Base-by-base conservation (phyloP, 2,329 filamentous ascomycete genomes). In the Fusarium redolens region DNA sequence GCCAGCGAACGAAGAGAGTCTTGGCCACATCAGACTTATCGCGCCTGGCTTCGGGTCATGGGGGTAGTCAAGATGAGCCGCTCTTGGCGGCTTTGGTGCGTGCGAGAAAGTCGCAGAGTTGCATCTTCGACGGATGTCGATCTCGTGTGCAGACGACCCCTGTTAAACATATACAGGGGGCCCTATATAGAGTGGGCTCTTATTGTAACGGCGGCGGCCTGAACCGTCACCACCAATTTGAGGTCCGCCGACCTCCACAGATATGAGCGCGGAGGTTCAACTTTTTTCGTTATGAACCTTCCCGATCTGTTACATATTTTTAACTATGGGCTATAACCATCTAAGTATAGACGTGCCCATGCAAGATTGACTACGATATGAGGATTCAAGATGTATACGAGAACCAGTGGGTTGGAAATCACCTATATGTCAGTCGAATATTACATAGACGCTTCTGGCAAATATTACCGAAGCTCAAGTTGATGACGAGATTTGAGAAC, bases 391-490 rank as follows among this genome's bases (percentile, higher is more conserved):
- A 45, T 67, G 57, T 67, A 74, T 74, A 74, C 71, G 71, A 74
- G 71, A 72, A 62, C 71, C 71, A 52, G 50, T 58, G 60, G 57
- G 38, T 48, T 74, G 71, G 71, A 61, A 66, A 69, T 55, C 41
- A 57, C 45, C 65, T 74, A 74, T 74, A 74, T 72, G 64, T 67
- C 68, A 66, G 64, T 66, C 35, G 40, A 61, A 66, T 72, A 74
- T 74, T 66, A 63, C 45, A 54, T 74, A 65, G 41, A 56, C 58
- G 55, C 57, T 72, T 68, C 64, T 61, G 61, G 71, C 30, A 61
- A 65, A 44, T 56, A 63, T 47, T 18, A 43, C 65, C 54, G 59
- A 59, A 68, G 48, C 64, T n/a, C 51, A 48, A 68, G 47, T 63
- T 47, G 52, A 73, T 68, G 58, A 64, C 50, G 47, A 67, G 55